Evolutionary conservation across 306 rosid species (phyloP).

Genomic region (Erythrophleum fordii): DNA sequence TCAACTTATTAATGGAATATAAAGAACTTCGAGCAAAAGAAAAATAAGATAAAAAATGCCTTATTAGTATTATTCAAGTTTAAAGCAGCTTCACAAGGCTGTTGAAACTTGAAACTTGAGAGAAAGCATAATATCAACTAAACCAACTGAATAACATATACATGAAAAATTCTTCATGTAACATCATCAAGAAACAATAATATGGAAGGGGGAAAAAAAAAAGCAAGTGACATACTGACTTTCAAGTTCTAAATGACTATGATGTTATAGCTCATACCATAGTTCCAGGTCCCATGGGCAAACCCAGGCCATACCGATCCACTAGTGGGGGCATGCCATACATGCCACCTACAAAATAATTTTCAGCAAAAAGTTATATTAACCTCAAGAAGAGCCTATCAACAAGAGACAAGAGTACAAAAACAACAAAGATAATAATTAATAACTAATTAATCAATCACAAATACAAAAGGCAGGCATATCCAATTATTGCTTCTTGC

Average conservation of each 20-base stretch:
- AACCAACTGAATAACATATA: slow-evolving; percentile 11
- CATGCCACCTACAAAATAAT: slow-evolving; percentile 71
- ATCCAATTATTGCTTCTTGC: slow-evolving; percentile 8
- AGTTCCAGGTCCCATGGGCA: slow-evolving; percentile 84
- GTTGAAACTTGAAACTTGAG: neutral
- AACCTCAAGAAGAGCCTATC: slow-evolving; percentile 22
- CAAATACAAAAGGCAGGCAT: neutral
- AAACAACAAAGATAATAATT: slow-evolving; percentile 9
- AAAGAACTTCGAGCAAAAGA: neutral
- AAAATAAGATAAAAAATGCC: neutral
- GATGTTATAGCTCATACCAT: slow-evolving; percentile 63
- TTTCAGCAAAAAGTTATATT: slow-evolving; percentile 19
- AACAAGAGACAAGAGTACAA: neutral
- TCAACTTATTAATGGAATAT: neutral
- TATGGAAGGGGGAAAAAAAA: neutral
- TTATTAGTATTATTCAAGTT: neutral
- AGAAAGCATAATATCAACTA: neutral
- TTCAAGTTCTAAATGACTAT: slow-evolving; percentile 10
- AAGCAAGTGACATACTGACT: neutral
- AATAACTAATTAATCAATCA: slow-evolving; percentile 13
- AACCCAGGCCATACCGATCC: slow-evolving; percentile 88
- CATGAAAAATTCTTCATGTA: neutral
- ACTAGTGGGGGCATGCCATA: slow-evolving; percentile 86
- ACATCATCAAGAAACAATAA: neutral
- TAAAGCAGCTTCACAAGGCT: neutral